Conservation (phyloP, 2,329 filamentous ascomycete species). For the Pseudogymnoascus sp. region DNA sequence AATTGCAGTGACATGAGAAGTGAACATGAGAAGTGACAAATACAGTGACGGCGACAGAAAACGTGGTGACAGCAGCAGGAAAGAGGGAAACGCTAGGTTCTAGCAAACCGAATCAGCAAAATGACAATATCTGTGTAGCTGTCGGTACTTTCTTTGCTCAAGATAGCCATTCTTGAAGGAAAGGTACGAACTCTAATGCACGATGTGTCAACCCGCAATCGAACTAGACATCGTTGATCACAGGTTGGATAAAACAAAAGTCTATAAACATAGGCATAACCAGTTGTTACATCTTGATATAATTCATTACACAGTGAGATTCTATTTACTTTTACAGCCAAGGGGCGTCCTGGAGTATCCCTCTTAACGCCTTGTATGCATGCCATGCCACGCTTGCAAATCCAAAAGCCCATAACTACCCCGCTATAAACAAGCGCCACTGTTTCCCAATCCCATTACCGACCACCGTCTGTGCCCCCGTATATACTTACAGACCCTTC, state of each 20-base stretch:
- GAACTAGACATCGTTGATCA: not conserved
- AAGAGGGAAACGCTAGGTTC: not conserved
- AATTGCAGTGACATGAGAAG: not conserved
- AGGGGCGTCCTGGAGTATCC: not conserved
- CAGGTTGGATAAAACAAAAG: not conserved
- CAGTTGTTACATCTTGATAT: not conserved
- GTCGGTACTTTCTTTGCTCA: too few species aligned
- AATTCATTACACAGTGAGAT: conserved; percentile 4
- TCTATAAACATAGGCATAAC: not conserved
- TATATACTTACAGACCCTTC: not conserved
- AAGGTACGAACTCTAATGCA: too few species aligned
- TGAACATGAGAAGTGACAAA: not conserved
- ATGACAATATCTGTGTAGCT: too few species aligned
- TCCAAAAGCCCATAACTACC: not conserved
- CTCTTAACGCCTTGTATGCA: not conserved
- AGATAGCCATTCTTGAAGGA: too few species aligned
- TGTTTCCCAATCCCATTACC: not conserved
- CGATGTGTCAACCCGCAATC: too few species aligned
- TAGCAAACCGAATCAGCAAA: too few species aligned
- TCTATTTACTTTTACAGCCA: conserved; percentile 7
- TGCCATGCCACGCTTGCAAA: not conserved
- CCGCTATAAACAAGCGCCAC: not conserved
- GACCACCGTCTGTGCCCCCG: not conserved
- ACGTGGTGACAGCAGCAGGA: not conserved
- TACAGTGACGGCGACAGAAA: not conserved